phyloP scores from a whole-genome alignment of 2,329 filamentous ascomycete genomes.

The Penicillium sp. region DNA sequence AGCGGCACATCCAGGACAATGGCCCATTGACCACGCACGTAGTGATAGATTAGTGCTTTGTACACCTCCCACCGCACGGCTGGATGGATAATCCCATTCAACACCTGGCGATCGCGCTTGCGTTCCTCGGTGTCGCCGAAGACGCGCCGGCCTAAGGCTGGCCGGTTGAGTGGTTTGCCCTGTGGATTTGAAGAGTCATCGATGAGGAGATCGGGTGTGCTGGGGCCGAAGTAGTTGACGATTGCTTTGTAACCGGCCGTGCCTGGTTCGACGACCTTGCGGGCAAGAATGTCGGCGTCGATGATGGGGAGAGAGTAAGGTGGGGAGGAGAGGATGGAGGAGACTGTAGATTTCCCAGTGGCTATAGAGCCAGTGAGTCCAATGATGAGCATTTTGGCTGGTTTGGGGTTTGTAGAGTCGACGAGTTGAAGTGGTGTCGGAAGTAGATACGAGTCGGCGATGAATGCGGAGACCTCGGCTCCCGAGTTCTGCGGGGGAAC shows the following conservation, averaged over 20 bases:
- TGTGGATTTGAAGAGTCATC: conserved; percentile 40
- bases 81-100: conserved; percentile 91
- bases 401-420: not conserved
- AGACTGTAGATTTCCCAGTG: conserved; percentile 96
- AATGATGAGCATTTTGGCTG: conserved; percentile 73
- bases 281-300: conserved; percentile 88
- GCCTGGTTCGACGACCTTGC: conserved; percentile 90
- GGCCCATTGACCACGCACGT: conserved; percentile 74
- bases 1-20: conserved; percentile 90
- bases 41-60: conserved; percentile 65
- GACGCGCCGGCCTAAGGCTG: conserved; percentile 76
- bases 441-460: not conserved
- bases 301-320: conserved; percentile 87
- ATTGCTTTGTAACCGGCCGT: conserved; percentile 79
- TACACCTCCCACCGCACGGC: conserved; percentile 82
- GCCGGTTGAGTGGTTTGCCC: conserved; percentile 70
- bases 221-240: conserved; percentile 71
- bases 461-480: conserved; percentile 28
- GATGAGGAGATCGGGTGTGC: conserved; percentile 79
- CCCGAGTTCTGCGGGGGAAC: not conserved
- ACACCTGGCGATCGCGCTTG: conserved; percentile 64
- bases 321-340: conserved; percentile 68
- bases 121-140: conserved; percentile 74
- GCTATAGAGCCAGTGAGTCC: conserved; percentile 96
- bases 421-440: not conserved